Percentiles rank a stretch among this genome's conserved stretches.
phyloP scores from a whole-genome alignment of 768 basidiomycete species.

The Suillus spraguei region DNA sequence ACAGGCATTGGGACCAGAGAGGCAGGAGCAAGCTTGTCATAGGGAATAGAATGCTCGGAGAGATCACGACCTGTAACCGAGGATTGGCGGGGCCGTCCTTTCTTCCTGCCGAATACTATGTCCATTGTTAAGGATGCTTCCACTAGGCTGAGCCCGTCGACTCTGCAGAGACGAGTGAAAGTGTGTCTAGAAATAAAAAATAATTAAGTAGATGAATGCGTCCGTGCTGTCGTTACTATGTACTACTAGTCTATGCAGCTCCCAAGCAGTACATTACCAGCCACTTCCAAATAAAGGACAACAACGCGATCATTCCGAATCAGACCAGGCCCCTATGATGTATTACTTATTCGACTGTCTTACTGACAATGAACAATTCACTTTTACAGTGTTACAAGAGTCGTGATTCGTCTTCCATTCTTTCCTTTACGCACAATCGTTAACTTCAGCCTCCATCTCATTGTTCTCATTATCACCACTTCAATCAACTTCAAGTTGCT shows the following conservation, averaged over 20 bases:
- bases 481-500: too few species aligned
- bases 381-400: neutral
- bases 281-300: slow-evolving; percentile 8
- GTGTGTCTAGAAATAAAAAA: slow-evolving; percentile 7
- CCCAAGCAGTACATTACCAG: neutral
- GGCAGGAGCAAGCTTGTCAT: slow-evolving; percentile 64
- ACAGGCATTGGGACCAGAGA: slow-evolving; percentile 62
- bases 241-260: neutral
- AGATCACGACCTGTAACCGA: slow-evolving; percentile 65
- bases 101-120: slow-evolving; percentile 67
- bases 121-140: slow-evolving; percentile 48
- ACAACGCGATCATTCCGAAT: neutral
- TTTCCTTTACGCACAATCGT: neutral
- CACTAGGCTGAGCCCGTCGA: slow-evolving; percentile 1
- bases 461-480: neutral
- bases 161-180: neutral
- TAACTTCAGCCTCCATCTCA: neutral
- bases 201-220: slow-evolving; percentile 7
- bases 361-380: neutral
- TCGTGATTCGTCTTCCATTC: neutral
- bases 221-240: neutral
- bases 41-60: slow-evolving; percentile 68
- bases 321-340: neutral
- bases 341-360: neutral
- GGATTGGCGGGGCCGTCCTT: slow-evolving; percentile 56